Evolutionary conservation across 805 yeast species (phyloP).

Genomic region (Kregervanrija fluxuum): DNA sequence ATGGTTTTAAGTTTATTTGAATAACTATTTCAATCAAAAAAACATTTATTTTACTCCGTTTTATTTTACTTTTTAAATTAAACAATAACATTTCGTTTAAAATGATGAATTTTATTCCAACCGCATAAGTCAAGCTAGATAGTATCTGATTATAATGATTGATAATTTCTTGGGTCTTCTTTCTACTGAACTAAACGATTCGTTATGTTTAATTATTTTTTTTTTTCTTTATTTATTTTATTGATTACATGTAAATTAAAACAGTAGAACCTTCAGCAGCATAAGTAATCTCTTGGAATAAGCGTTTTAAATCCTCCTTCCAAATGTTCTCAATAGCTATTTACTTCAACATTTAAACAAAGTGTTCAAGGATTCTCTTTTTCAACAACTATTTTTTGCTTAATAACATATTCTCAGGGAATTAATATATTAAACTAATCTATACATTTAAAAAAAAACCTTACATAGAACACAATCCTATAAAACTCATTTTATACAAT

Average conservation of each 20-base stretch:
- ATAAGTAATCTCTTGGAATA: too few species aligned
- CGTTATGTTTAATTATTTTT: neutral
- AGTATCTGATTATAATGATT: conserved; percentile 34
- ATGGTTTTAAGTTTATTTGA: too few species aligned
- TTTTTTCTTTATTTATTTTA: neutral
- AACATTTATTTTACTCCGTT: too few species aligned
- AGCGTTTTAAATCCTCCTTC: too few species aligned
- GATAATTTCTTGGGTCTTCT: conserved; percentile 33
- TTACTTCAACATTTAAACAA: too few species aligned
- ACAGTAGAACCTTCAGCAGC: too few species aligned
- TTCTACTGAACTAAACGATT: conserved; percentile 24
- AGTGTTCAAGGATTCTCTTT: too few species aligned
- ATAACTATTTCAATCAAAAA: too few species aligned
- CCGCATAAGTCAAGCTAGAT: conserved; percentile 35
- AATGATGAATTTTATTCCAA: conserved; percentile 26
- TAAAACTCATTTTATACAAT: neutral
- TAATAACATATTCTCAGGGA: too few species aligned
- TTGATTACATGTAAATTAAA: neutral
- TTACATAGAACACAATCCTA: neutral
- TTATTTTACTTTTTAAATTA: too few species aligned
- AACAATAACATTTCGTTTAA: conserved; percentile 2
- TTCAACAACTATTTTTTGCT: too few species aligned
- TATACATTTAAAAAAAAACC: neutral
- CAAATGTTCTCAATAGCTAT: too few species aligned
- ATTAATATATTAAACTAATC: neutral